A percentile compares a stretch with the other conserved stretches of the same genome.
These are phyloP conservation scores for Phenoliferia sp. DNA, from an alignment of 1,284 basidiomycete genomes.

Conservation along the genomic window DNA sequence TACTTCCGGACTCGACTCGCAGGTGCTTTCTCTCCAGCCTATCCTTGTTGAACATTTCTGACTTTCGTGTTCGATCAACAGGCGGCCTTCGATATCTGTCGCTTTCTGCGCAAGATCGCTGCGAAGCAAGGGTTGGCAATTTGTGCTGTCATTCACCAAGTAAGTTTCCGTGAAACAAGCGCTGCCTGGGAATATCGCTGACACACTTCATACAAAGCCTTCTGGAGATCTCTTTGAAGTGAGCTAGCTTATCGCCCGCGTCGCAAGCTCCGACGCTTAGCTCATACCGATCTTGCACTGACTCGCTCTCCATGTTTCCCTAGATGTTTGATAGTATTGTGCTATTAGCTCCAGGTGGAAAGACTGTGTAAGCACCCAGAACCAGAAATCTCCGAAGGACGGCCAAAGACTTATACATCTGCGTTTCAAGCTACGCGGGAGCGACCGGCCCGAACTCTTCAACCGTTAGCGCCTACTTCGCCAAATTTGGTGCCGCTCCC, in stretches of 20 bases:
- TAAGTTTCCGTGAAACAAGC: no score
- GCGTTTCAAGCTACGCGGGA: no score
- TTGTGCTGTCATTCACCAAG: background rate
- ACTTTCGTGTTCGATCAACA: no score
- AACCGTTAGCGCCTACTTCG: conserved; percentile 53
- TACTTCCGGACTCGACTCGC: conserved; percentile 26
- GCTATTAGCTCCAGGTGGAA: conserved; percentile 29
- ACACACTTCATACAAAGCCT: conserved; percentile 37
- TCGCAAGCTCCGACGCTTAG: background rate
- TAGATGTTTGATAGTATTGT: conserved; percentile 32
- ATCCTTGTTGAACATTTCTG: no score
- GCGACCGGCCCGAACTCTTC: conserved; percentile 43
- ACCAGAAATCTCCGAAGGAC: no score
- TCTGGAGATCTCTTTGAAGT: conserved; percentile 32
- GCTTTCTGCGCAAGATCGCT: conserved; percentile 42
- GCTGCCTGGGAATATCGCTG: no score
- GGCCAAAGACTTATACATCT: no score
- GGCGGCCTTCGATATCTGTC: conserved; percentile 38
- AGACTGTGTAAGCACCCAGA: no score
- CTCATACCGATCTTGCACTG: background rate
- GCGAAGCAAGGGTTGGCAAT: conserved; percentile 37
- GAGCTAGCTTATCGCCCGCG: background rate
- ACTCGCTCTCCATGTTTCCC: background rate
- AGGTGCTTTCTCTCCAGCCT: no score
- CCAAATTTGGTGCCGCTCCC: conserved; percentile 45